Evolutionary conservation across 225 moss, liverwort and hornwort species (phyloP).

Genomic region (Marchantia polymorpha): DNA sequence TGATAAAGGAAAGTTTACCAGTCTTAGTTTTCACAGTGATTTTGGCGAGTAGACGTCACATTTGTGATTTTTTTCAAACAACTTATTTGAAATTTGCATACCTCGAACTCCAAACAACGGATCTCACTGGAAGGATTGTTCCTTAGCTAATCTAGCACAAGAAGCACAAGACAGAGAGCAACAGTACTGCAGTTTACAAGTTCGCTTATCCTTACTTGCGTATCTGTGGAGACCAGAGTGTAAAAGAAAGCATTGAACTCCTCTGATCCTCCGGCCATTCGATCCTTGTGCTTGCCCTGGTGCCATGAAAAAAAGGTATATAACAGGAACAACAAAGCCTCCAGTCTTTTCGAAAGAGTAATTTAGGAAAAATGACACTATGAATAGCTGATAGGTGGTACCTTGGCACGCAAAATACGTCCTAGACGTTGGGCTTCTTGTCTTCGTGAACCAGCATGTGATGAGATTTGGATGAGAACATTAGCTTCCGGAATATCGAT

Average conservation of each 20-base stretch:
- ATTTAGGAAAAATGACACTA: neutral
- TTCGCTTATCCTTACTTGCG: slow-evolving; percentile 55
- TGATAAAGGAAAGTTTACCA: neutral
- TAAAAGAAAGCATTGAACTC: slow-evolving; percentile 98
- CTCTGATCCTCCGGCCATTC: slow-evolving; percentile 84
- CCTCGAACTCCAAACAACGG: too few species aligned
- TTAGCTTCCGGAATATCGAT: slow-evolving; percentile 98
- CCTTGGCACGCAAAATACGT: slow-evolving; percentile 97
- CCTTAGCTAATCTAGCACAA: neutral
- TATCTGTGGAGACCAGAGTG: slow-evolving; percentile 89
- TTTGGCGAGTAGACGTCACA: neutral
- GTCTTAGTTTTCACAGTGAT: neutral
- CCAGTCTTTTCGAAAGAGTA: neutral
- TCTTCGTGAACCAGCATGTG: slow-evolving; percentile 93
- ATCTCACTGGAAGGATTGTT: too few species aligned
- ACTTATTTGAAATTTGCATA: too few species aligned
- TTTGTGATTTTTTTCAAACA: too few species aligned
- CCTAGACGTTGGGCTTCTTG: slow-evolving; percentile 98
- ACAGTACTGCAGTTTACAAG: neutral
- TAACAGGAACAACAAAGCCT: neutral
- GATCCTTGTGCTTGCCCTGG: slow-evolving; percentile 90
- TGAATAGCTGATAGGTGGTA: neutral
- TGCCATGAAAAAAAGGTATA: neutral
- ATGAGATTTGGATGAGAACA: slow-evolving; percentile 96
- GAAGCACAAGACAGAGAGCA: neutral